phyloP scores from a whole-genome alignment of 257 asterid species.

The Nicotiana obtusifolia region DNA sequence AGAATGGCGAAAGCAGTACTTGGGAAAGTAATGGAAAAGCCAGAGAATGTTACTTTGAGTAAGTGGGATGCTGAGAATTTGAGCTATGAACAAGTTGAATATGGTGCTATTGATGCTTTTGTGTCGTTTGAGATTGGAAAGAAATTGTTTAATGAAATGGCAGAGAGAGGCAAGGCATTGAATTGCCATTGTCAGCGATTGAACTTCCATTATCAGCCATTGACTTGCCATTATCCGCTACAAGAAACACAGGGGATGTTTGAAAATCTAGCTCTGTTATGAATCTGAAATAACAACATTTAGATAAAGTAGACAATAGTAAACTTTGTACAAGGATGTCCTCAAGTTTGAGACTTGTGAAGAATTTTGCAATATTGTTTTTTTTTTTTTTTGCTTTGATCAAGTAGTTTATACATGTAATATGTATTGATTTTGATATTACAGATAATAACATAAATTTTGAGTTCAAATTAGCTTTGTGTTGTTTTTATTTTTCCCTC shows the following conservation, averaged over 20 bases:
- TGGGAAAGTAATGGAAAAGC: constrained; percentile 15
- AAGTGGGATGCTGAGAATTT: constrained; percentile 20
- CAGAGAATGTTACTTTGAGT: constrained; percentile 17
- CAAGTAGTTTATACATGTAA: background rate
- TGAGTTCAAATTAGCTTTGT: no score
- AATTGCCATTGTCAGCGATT: background rate
- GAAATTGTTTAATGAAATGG: background rate
- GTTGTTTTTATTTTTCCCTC: no score
- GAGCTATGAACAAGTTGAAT: constrained; percentile 21
- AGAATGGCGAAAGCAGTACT: constrained; percentile 4
- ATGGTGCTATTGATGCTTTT: constrained; percentile 25
- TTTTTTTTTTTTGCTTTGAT: background rate
- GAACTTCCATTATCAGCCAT: background rate
- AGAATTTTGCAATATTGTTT: background rate
- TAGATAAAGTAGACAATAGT: background rate
- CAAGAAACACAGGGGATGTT: background rate
- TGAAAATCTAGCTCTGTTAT: background rate
- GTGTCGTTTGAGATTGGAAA: constrained; percentile 18
- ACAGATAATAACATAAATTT: no score
- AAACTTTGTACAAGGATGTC: background rate
- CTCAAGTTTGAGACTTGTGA: background rate
- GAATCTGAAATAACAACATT: background rate
- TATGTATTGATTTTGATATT: no score
- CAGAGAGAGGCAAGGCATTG: background rate
- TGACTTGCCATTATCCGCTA: background rate